Evolutionary conservation across 164 flowering plant genomes (phyloP).

Genomic region (Dillenia suffruticosa): DNA sequence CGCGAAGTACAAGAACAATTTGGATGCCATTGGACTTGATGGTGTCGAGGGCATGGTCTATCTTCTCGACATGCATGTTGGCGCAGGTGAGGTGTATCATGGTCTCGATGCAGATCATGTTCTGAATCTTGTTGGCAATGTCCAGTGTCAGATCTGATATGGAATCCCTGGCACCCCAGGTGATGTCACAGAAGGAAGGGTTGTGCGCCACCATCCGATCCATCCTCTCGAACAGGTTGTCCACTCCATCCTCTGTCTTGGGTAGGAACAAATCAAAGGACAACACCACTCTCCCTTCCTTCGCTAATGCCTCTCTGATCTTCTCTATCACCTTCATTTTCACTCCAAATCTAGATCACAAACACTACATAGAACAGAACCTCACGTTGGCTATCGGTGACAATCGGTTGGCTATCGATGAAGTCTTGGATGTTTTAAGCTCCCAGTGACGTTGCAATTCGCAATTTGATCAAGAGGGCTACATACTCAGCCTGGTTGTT

Average conservation of each 20-base stretch:
- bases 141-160: conserved; percentile 94
- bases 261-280: conserved; percentile 98
- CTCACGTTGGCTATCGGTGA: too few relatives aligned
- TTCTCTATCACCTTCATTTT: conserved; percentile 95
- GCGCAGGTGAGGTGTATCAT: conserved; percentile 99
- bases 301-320: conserved; percentile 39
- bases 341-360: too few relatives aligned
- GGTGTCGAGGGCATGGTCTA: conserved; percentile 64
- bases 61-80: conserved; percentile 98
- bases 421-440: too few relatives aligned
- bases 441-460: too few relatives aligned
- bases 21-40: conserved; percentile 83
- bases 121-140: conserved; percentile 87
- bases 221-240: conserved; percentile 81
- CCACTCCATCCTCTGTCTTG: conserved; percentile 91
- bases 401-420: too few relatives aligned
- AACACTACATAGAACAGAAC: too few relatives aligned
- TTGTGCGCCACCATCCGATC: conserved; percentile 84
- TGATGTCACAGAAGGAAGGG: conserved; percentile 94
- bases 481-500: too few relatives aligned
- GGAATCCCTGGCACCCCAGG: conserved; percentile 98
- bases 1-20: conserved; percentile 89
- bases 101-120: conserved; percentile 87
- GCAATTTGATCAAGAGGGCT: too few relatives aligned
- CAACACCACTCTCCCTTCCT: conserved; percentile 48